Percentiles rank a stretch among this genome's conserved stretches.
Conservation (phyloP, 129 eudicot species). For the Flaveria sonorensis region DNA sequence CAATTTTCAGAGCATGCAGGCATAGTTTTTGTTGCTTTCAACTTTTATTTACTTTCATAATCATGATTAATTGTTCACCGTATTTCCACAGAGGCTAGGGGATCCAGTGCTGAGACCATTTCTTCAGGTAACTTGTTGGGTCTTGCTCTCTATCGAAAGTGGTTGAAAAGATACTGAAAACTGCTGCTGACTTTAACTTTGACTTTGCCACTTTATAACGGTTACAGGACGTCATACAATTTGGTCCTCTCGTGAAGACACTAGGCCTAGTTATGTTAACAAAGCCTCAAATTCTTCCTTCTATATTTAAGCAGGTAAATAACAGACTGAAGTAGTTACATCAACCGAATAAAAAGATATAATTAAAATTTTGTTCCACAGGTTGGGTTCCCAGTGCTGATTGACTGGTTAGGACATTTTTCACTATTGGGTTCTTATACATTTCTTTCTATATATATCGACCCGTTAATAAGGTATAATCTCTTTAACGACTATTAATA, state of each 20-base stretch:
- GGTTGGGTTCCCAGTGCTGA: conserved; percentile 86
- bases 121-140: conserved; percentile 70
- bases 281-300: conserved; percentile 82
- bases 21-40: conserved; percentile 21
- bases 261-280: conserved; percentile 85
- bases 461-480: conserved; percentile 75
- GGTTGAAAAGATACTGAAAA: no score
- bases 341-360: background rate
- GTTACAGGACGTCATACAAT: conserved; percentile 88
- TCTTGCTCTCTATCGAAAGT: background rate
- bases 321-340: background rate
- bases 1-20: conserved; percentile 95
- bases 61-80: background rate
- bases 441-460: conserved; percentile 66
- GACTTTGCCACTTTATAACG: background rate
- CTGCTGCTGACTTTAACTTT: background rate
- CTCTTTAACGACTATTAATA: conserved; percentile 1
- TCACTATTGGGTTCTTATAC: conserved; percentile 78
- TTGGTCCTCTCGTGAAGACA: conserved; percentile 96
- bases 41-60: background rate
- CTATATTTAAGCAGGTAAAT: conserved; percentile 86
- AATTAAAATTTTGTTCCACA: conserved; percentile 28
- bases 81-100: conserved; percentile 71
- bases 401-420: conserved; percentile 95
- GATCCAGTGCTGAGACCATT: conserved; percentile 96